phyloP scores from a whole-genome alignment of 163 green algal genomes.

The Chlorella variabilis region DNA sequence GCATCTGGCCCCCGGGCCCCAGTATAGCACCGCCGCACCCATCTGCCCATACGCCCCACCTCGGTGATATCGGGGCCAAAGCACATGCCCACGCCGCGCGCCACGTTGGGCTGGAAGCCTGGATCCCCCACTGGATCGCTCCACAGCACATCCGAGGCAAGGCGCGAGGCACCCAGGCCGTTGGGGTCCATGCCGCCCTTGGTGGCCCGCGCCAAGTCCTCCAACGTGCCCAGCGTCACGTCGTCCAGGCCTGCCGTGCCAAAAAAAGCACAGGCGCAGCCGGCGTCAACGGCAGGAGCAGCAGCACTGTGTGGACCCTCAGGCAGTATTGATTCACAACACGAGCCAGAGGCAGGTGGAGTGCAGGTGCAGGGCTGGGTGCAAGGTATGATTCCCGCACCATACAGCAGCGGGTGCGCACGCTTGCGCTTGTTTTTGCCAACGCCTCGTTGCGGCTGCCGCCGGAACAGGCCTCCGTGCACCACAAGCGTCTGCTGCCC shows the following conservation, averaged over 20 bases:
- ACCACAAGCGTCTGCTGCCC: slow-evolving; percentile 80
- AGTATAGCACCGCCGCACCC: too few species aligned
- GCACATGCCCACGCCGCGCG: slow-evolving; percentile 86
- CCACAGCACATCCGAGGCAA: slow-evolving; percentile 95
- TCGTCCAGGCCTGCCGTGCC: slow-evolving; percentile 26
- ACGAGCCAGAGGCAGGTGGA: neutral
- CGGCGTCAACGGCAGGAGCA: neutral
- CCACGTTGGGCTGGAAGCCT: slow-evolving; percentile 81
- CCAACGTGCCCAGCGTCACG: slow-evolving; percentile 69
- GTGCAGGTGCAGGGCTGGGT: neutral
- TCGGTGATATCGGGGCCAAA: slow-evolving; percentile 95
- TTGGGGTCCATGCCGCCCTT: slow-evolving; percentile 92
- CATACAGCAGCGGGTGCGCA: slow-evolving; percentile 6
- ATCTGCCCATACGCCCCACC: too few species aligned
- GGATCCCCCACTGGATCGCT: slow-evolving; percentile 81
- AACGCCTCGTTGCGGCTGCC: slow-evolving; percentile 16
- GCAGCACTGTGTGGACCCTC: neutral
- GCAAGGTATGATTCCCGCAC: neutral
- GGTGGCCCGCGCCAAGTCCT: slow-evolving; percentile 69
- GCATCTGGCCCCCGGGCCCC: too few species aligned
- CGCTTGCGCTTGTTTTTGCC: slow-evolving; percentile 56
- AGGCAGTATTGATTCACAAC: neutral
- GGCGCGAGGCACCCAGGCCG: slow-evolving; percentile 56
- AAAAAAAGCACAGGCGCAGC: too few species aligned
- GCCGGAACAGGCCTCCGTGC: slow-evolving; percentile 81